These are phyloP conservation scores for Cicer yamashitae DNA, from an alignment of 306 rosid species.

Conservation along the genomic window DNA sequence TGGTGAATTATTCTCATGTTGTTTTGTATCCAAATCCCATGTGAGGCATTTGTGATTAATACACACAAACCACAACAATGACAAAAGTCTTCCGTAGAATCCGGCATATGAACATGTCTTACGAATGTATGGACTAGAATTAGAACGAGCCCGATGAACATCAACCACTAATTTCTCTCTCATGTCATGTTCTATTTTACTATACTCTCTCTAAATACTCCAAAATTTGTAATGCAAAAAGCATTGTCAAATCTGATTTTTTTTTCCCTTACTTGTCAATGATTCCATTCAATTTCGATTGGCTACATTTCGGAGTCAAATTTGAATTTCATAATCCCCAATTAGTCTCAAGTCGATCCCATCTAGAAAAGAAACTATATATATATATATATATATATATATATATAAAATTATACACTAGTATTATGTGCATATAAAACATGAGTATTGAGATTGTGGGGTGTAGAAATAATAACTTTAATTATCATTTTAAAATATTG, in stretches of 20 bases:
- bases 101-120: constrained; percentile 64
- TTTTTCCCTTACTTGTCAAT: background rate
- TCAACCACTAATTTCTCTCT: constrained; percentile 22
- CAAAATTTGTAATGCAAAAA: background rate
- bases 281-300: constrained; percentile 20
- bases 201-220: background rate
- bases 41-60: constrained; percentile 56
- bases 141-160: background rate
- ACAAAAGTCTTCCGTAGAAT: constrained; percentile 60
- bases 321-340: background rate
- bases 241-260: background rate
- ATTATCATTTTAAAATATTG: no score
- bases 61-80: constrained; percentile 27
- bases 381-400: no score
- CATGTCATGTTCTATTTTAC: constrained; percentile 29
- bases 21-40: constrained; percentile 58
- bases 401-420: no score
- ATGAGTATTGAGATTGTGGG: no score
- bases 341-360: background rate
- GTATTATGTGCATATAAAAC: no score
- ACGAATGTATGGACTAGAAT: constrained; percentile 25
- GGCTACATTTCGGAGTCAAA: constrained; percentile 13
- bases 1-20: constrained; percentile 60
- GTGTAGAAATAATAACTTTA: no score
- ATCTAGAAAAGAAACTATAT: no score